phyloP scores from a whole-genome alignment of 2,329 filamentous ascomycete genomes.

The Pseudocercospora musae region DNA sequence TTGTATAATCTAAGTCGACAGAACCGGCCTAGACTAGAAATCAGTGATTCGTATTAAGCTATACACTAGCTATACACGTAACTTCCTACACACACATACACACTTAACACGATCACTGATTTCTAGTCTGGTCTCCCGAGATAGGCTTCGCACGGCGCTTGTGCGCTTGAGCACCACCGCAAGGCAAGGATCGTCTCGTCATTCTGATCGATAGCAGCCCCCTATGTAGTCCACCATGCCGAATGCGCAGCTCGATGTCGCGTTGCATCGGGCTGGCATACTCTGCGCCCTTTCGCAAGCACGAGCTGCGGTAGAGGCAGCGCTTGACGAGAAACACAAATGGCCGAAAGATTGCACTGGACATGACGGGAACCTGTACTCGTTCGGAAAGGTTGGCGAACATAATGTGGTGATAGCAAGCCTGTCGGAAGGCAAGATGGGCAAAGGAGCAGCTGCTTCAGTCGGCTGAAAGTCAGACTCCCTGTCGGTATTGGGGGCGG shows the following conservation, averaged over 20 bases:
- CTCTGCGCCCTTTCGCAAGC: conserved; percentile 28
- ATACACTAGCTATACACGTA: too few species aligned
- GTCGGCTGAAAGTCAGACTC: conserved; percentile 20
- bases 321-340: conserved; percentile 18
- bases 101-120: too few species aligned
- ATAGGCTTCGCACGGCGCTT: not conserved
- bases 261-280: conserved; percentile 19
- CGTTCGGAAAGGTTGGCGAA: conserved; percentile 22
- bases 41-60: too few species aligned
- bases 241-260: not conserved
- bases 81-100: too few species aligned
- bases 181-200: not conserved
- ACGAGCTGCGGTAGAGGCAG: conserved; percentile 18
- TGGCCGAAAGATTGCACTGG: not conserved
- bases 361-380: conserved; percentile 23
- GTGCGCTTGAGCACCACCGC: not conserved
- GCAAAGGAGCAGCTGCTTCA: conserved; percentile 20
- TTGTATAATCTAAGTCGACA: too few species aligned
- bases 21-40: too few species aligned
- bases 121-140: too few species aligned
- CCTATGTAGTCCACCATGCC: not conserved
- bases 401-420: conserved; percentile 31
- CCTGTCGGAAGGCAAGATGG: conserved; percentile 22
- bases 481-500: conserved; percentile 28
- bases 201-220: not conserved